phyloP scores from a whole-genome alignment of 352 stramenopile species.

The Phytophthora pseudosyringae region DNA sequence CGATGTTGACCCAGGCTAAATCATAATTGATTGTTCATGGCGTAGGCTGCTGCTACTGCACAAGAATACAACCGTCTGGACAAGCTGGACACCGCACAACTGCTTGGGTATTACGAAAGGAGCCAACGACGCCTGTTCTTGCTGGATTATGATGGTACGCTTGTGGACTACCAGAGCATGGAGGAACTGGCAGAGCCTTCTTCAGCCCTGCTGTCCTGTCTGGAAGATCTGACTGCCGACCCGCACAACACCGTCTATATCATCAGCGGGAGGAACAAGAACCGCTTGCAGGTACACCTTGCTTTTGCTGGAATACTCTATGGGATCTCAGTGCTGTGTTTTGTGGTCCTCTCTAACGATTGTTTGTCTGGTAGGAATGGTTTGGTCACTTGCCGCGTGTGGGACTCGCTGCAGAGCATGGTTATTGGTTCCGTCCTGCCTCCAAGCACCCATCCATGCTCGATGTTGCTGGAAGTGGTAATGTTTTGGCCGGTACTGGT shows the following conservation, averaged over 20 bases:
- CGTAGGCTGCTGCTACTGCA: slow-evolving; percentile 62
- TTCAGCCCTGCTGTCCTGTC: slow-evolving; percentile 57
- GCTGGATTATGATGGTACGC: slow-evolving; percentile 87
- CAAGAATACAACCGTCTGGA: slow-evolving; percentile 90
- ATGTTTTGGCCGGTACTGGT: slow-evolving; percentile 2
- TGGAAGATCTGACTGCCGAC: slow-evolving; percentile 72
- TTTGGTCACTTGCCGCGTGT: slow-evolving; percentile 81
- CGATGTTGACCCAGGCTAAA: neutral
- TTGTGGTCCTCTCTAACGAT: slow-evolving; percentile 6
- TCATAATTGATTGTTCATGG: neutral
- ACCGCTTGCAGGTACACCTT: slow-evolving; percentile 50
- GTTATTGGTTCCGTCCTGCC: slow-evolving; percentile 82
- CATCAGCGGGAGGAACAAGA: slow-evolving; percentile 85
- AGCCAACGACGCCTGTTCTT: slow-evolving; percentile 85
- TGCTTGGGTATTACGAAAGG: slow-evolving; percentile 86
- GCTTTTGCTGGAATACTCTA: neutral
- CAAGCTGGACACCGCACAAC: slow-evolving; percentile 83
- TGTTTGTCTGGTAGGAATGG: slow-evolving; percentile 61
- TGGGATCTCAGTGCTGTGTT: neutral
- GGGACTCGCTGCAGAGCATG: slow-evolving; percentile 78
- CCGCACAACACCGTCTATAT: slow-evolving; percentile 88
- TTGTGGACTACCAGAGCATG: slow-evolving; percentile 85
- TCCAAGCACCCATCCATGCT: slow-evolving; percentile 55
- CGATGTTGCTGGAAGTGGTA: slow-evolving; percentile 11
- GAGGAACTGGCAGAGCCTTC: slow-evolving; percentile 70